Evolutionary conservation across 163 green algal species (phyloP).

Genomic region (Chlamydomonas reinhardtii): DNA sequence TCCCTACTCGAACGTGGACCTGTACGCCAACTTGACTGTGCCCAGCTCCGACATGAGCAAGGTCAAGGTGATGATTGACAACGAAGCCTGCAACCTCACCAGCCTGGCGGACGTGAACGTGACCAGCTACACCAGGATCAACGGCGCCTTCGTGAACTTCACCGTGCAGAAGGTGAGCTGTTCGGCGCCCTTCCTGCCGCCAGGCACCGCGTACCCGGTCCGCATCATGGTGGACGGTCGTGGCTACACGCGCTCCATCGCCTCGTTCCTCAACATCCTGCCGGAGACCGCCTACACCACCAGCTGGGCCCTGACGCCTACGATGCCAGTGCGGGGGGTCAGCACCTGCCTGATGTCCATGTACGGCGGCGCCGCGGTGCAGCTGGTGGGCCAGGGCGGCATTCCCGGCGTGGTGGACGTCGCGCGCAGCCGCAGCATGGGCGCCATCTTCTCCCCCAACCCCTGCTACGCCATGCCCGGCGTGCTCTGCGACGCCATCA

Average conservation of each 20-base stretch:
- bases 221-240: conserved; percentile 25
- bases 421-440: neutral
- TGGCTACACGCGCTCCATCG: conserved; percentile 14
- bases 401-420: conserved; percentile 23
- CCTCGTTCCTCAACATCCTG: neutral
- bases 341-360: conserved; percentile 21
- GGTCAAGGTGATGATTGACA: conserved; percentile 1
- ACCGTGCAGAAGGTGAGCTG: neutral
- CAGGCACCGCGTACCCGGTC: conserved; percentile 11
- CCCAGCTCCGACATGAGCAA: neutral
- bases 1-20: no score
- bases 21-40: conserved; percentile 17
- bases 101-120: neutral
- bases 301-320: neutral
- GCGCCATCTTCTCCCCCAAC: neutral
- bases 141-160: neutral
- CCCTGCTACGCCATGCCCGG: no score
- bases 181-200: conserved; percentile 4
- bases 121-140: neutral
- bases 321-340: neutral
- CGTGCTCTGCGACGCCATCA: no score
- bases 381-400: conserved; percentile 25
- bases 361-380: conserved; percentile 31
- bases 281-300: neutral
- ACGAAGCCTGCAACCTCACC: conserved; percentile 1